Percentiles rank a stretch among this genome's conserved stretches.
Evolutionary conservation across 2,329 filamentous ascomycete species (phyloP).

Genomic region (Trichoderma aggressivum): DNA sequence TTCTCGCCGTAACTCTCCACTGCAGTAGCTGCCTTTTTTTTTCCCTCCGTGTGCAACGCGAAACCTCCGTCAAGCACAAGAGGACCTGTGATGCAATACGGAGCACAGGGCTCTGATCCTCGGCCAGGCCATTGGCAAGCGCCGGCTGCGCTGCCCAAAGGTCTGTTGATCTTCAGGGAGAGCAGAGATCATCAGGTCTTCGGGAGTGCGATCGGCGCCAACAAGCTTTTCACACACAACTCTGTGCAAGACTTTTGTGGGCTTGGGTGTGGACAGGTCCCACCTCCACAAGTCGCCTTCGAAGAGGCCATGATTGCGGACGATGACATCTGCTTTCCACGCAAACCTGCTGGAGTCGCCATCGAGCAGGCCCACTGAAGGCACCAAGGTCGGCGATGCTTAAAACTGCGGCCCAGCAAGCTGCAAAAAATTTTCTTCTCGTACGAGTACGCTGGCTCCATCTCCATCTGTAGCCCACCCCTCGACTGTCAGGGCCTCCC

Average conservation of each 20-base stretch:
- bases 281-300: conserved; percentile 11
- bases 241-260: neutral
- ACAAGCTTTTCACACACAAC: conserved; percentile 19
- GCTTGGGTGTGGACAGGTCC: neutral
- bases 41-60: neutral
- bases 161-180: conserved; percentile 15
- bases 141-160: neutral
- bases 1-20: neutral
- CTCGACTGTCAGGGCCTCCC: neutral
- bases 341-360: neutral
- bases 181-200: conserved; percentile 6
- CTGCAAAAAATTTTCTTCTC: neutral
- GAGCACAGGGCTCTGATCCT: neutral
- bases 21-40: neutral
- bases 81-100: neutral
- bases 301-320: conserved; percentile 2
- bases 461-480: conserved; percentile 4
- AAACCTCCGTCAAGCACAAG: neutral
- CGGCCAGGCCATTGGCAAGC: neutral
- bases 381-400: neutral
- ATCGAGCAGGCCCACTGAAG: conserved; percentile 1
- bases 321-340: neutral
- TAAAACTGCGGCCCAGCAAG: neutral
- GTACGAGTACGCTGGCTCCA: neutral
- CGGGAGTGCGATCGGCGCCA: conserved; percentile 13